phyloP scores from a whole-genome alignment of 306 rosid species.

The Citrullus colocynthis region DNA sequence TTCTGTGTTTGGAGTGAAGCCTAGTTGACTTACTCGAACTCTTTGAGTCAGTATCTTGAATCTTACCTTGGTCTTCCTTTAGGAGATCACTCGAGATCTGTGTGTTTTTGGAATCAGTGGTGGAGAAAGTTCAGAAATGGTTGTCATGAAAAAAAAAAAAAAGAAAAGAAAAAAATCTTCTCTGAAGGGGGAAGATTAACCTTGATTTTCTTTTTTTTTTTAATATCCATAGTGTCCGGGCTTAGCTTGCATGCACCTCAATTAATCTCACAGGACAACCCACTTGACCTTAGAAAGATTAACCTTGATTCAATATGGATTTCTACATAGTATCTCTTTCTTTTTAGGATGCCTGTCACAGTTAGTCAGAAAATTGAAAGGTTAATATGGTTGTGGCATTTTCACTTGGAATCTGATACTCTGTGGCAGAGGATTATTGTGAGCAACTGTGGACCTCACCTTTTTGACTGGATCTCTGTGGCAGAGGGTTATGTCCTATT shows the following conservation, averaged over 20 bases:
- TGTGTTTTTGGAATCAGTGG: not conserved
- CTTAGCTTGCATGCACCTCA: no score
- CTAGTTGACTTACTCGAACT: not conserved
- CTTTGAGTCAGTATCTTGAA: not conserved
- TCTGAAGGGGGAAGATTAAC: not conserved
- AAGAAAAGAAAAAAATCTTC: no score
- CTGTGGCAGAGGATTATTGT: no score
- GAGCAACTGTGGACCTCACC: not conserved
- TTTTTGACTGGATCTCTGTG: no score
- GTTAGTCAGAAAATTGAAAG: no score
- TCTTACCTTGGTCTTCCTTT: not conserved
- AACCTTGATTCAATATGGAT: not conserved
- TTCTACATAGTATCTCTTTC: not conserved
- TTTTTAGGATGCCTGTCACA: no score
- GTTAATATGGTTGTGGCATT: no score
- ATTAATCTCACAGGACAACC: no score
- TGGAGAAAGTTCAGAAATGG: not conserved
- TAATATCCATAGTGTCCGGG: no score
- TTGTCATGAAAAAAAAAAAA: not conserved
- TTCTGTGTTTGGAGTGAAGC: not conserved
- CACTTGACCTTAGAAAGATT: not conserved
- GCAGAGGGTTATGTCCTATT: not conserved
- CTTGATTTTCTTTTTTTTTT: not conserved
- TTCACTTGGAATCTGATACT: no score
- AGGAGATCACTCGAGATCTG: not conserved